Evolutionary conservation across 768 basidiomycete genomes (phyloP).

Genomic region (Lactarius hatsudake): DNA sequence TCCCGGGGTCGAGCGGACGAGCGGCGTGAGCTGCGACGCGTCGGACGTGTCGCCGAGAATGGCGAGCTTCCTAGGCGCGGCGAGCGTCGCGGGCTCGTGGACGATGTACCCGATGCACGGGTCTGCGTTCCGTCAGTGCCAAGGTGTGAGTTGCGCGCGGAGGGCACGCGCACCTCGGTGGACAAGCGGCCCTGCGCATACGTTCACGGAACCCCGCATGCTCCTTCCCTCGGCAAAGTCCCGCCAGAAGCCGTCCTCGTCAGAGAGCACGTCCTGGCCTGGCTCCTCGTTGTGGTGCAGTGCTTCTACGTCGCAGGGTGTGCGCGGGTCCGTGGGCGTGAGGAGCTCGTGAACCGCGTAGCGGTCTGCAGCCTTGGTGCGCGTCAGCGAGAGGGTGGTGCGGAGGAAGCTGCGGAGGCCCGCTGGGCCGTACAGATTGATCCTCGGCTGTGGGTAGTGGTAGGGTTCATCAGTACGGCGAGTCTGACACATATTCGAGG

Average conservation of each 20-base stretch:
- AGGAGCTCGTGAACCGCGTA: conserved; percentile 83
- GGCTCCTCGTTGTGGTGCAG: conserved; percentile 62
- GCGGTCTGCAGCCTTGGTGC: conserved; percentile 53
- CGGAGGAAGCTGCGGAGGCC: conserved; percentile 77
- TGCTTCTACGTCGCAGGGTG: conserved; percentile 46
- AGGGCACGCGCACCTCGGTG: conserved; percentile 59
- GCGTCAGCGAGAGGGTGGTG: conserved; percentile 64
- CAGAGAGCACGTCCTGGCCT: conserved; percentile 58
- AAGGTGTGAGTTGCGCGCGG: not conserved
- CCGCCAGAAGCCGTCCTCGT: conserved; percentile 63
- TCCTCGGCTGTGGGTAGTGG: conserved; percentile 36
- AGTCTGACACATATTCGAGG: too few species aligned
- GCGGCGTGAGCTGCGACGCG: conserved; percentile 54
- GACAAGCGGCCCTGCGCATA: conserved; percentile 71
- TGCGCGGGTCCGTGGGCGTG: conserved; percentile 48
- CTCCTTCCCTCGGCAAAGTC: conserved; percentile 45
- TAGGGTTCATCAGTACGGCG: not conserved
- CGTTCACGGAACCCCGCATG: conserved; percentile 43
- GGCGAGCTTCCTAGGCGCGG: conserved; percentile 58
- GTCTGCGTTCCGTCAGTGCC: conserved; percentile 40
- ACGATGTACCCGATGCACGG: conserved; percentile 80
- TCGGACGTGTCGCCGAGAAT: conserved; percentile 79
- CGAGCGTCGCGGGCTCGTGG: conserved; percentile 44
- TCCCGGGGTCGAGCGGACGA: conserved; percentile 32
- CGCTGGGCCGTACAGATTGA: conserved; percentile 78